Evolutionary conservation across 805 yeast genomes (phyloP).

Genomic region (Saccharomycopsis amapae): DNA sequence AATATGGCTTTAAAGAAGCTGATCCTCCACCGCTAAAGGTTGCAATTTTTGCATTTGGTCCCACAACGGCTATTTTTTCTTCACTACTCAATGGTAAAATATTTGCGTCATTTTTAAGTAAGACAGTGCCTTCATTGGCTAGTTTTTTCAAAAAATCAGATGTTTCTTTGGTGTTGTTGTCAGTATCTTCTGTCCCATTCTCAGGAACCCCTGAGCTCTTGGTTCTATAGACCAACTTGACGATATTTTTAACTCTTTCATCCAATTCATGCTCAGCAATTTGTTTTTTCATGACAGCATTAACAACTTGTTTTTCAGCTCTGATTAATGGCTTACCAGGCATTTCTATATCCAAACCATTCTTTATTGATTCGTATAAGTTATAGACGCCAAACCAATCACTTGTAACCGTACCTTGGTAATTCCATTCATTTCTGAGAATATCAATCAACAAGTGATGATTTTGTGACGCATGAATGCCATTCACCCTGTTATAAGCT

Average conservation of each 20-base stretch:
- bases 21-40: constrained; percentile 58
- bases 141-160: constrained; percentile 39
- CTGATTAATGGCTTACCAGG: constrained; percentile 49
- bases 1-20: constrained; percentile 49
- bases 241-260: constrained; percentile 34
- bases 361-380: constrained; percentile 47
- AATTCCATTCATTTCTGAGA: constrained; percentile 54
- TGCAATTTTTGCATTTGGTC: constrained; percentile 26
- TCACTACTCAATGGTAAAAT: constrained; percentile 41
- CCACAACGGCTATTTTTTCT: constrained; percentile 25
- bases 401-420: constrained; percentile 58
- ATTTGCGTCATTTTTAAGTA: constrained; percentile 46
- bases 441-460: constrained; percentile 38
- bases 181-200: constrained; percentile 34
- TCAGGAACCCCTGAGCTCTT: constrained; percentile 30
- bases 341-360: constrained; percentile 63
- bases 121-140: constrained; percentile 50
- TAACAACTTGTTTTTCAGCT: constrained; percentile 55
- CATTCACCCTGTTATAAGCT: constrained; percentile 57
- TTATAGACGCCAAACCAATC: constrained; percentile 60
- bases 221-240: constrained; percentile 37
- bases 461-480: constrained; percentile 47
- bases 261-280: constrained; percentile 33
- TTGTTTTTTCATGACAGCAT: constrained; percentile 26
- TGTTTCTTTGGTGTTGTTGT: constrained; percentile 40